These are phyloP conservation scores for Salix suchowensis DNA, from an alignment of 345 rosid species.

Conservation along the genomic window DNA sequence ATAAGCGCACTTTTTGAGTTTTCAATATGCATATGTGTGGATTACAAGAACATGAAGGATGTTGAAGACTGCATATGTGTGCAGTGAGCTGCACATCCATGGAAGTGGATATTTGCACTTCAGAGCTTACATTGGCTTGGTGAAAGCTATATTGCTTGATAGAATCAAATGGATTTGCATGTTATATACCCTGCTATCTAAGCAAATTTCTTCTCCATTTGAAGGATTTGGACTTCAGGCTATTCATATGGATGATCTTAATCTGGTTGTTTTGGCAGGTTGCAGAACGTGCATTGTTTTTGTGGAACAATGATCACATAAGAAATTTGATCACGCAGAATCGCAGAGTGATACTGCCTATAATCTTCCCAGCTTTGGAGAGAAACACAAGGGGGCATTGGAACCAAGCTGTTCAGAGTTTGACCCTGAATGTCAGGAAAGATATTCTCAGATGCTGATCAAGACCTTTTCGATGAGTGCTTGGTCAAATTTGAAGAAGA, in stretches of 20 bases:
- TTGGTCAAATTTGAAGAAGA: conserved; percentile 51
- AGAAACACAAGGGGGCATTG: conserved; percentile 53
- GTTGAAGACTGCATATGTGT: neutral
- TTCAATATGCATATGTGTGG: neutral
- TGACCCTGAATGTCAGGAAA: conserved; percentile 51
- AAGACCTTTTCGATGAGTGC: conserved; percentile 61
- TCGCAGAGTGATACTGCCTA: conserved; percentile 45
- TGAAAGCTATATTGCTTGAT: neutral
- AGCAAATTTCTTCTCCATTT: neutral
- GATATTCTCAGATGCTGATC: conserved; percentile 55
- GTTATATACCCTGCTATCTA: neutral
- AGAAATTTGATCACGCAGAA: conserved; percentile 47
- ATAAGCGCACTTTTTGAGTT: neutral
- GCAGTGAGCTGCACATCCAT: neutral
- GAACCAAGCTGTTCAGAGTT: conserved; percentile 53
- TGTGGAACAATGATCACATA: conserved; percentile 65
- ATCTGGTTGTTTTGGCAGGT: conserved; percentile 34
- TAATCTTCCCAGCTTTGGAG: conserved; percentile 54
- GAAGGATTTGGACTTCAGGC: neutral
- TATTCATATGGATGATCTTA: neutral
- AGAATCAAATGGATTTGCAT: neutral
- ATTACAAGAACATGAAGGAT: neutral
- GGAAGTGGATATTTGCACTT: neutral
- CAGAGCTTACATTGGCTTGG: neutral
- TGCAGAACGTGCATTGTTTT: conserved; percentile 59